phyloP scores from a whole-genome alignment of 1,284 basidiomycete genomes.

The Coriolopsis trogii region DNA sequence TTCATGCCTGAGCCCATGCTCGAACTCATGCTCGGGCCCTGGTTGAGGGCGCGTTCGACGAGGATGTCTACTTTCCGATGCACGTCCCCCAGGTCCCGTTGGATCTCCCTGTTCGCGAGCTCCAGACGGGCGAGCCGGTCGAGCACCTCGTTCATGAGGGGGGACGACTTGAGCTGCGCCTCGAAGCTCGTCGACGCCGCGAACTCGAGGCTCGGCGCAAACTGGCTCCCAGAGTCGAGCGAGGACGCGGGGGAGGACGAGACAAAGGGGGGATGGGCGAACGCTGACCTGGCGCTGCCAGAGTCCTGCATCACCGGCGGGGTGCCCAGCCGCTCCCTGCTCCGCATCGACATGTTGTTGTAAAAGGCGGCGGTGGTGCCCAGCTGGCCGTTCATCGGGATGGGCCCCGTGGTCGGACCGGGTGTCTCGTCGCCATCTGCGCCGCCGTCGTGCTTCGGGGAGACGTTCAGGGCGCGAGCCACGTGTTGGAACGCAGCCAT shows the following conservation, averaged over 20 bases:
- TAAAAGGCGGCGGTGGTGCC: constrained; percentile 23
- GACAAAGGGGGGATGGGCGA: constrained; percentile 42
- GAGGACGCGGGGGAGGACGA: constrained; percentile 80
- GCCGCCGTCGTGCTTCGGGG: constrained; percentile 54
- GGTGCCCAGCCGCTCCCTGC: constrained; percentile 36
- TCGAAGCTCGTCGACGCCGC: constrained; percentile 53
- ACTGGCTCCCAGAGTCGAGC: constrained; percentile 69
- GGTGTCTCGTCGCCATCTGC: constrained; percentile 57
- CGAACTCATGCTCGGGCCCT: constrained; percentile 27
- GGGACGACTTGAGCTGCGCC: constrained; percentile 70
- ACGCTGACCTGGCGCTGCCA: constrained; percentile 38
- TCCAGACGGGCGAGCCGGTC: constrained; percentile 78
- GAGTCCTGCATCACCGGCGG: constrained; percentile 46
- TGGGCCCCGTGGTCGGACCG: constrained; percentile 24
- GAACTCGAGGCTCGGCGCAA: constrained; percentile 47
- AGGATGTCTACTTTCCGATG: constrained; percentile 78
- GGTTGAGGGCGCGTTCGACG: constrained; percentile 61
- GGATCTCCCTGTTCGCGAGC: constrained; percentile 69
- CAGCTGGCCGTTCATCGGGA: constrained; percentile 26
- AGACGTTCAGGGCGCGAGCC: constrained; percentile 51
- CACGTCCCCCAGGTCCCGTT: constrained; percentile 73
- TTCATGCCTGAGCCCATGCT: no score
- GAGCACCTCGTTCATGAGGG: constrained; percentile 75
- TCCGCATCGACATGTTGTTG: constrained; percentile 29
- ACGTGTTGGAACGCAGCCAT: constrained; percentile 47